Conservation (phyloP, 2,329 filamentous ascomycete species). For the Hymenoscyphus linearis region DNA sequence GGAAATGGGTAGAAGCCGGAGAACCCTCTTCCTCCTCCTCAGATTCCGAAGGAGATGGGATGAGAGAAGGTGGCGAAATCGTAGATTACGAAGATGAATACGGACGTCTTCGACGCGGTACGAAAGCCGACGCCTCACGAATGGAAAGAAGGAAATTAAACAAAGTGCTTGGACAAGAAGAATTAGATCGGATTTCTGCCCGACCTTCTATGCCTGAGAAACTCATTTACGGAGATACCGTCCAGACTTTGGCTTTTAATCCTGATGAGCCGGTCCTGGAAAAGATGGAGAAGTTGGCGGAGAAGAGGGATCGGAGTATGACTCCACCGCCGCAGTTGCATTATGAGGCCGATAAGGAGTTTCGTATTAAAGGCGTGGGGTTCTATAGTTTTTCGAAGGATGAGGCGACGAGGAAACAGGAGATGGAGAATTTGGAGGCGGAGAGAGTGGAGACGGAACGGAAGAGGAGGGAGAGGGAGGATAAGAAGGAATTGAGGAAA, state of each 20-base stretch:
- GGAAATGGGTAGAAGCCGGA: constrained; percentile 78
- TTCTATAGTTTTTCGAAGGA: constrained; percentile 88
- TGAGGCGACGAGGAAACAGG: constrained; percentile 53
- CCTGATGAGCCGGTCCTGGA: constrained; percentile 58
- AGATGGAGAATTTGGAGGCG: constrained; percentile 71
- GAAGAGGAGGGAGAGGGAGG: constrained; percentile 42
- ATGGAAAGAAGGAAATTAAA: constrained; percentile 53
- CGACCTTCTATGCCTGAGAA: constrained; percentile 60
- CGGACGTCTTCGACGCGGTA: constrained; percentile 72
- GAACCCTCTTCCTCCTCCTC: constrained; percentile 37
- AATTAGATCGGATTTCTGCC: constrained; percentile 64
- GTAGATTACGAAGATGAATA: constrained; percentile 91
- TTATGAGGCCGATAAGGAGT: constrained; percentile 80
- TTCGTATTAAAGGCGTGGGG: constrained; percentile 80
- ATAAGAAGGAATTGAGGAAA: constrained; percentile 52
- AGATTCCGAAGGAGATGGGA: constrained; percentile 56
- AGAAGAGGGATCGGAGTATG: constrained; percentile 69
- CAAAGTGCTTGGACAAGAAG: constrained; percentile 49
- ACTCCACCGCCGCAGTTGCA: constrained; percentile 78
- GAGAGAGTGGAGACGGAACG: constrained; percentile 62
- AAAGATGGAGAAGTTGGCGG: constrained; percentile 73
- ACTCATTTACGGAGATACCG: constrained; percentile 78
- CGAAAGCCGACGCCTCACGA: constrained; percentile 60
- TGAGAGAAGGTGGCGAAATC: constrained; percentile 47
- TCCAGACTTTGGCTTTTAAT: constrained; percentile 80